Evolutionary conservation across 2,329 filamentous ascomycete genomes (phyloP), one percentile per base, ranked within the genome.

Genomic region (Ophiocordyceps robertsii): DNA sequence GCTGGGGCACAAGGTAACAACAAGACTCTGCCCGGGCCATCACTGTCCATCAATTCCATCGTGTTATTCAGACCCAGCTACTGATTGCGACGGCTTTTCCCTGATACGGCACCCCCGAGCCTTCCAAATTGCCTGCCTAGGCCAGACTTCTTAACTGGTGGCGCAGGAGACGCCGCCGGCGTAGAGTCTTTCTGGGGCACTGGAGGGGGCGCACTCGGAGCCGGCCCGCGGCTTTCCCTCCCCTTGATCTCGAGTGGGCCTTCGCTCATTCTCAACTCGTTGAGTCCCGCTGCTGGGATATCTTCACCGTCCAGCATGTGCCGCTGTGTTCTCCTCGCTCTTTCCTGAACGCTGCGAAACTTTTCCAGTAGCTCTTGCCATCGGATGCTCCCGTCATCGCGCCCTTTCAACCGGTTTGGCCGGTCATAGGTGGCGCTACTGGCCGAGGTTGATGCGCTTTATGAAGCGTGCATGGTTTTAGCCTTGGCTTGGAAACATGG

Each of bases 321-420:
- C 45, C 79, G 69, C 55, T 87, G 82, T 12, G 77, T 70, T 42
- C 87, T 73, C 43, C 88, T 75, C 6, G 89, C 84, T 46, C 78
- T 80, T 51, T 98, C 92, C 56, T 98, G 92, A 2, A 93, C 90
- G 41, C 73, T 77, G 51, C 85, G 84, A 64, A 98, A 98, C 57
- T 95, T 95, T 49, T 98, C 92, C 6, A 98, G 73, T 31, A 98
- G 71, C 53, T 98, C 92, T 3, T 75, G 77, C 92, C 92, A 98
- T 43, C 84, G 82, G 52, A 98, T 94, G 30, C 78, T 80, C 42
- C 77, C 78, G 43, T 95, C 89, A 49, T 93, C 86, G 43, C 89
- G 74, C 39, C 75, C 78, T 59, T 76, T 95, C 72, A 95, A 71
- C 46, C 88, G 73, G 51, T 84, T 90, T 29, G 81, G 73, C 46